These are phyloP conservation scores for Saccharum hybrid DNA, from an alignment of 202 grass and related monocot genomes.

Conservation along the genomic window DNA sequence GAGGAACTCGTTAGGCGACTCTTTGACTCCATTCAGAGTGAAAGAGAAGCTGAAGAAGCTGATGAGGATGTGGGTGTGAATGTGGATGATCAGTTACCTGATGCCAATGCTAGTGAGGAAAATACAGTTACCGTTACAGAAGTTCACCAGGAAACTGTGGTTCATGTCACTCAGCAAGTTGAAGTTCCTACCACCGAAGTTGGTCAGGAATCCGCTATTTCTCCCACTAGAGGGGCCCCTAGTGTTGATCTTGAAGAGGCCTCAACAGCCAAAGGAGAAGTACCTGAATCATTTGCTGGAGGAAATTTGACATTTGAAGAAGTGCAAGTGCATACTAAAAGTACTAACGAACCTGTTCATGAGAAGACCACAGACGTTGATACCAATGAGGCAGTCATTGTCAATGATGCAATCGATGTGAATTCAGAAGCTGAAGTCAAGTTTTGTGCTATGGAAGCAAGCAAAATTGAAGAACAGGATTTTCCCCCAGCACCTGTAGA, in stretches of 20 bases:
- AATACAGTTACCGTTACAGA: conserved; percentile 41
- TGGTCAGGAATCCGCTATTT: conserved; percentile 28
- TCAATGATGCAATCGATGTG: conserved; percentile 37
- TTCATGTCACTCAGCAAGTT: conserved; percentile 44
- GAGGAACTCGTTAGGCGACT: conserved; percentile 91
- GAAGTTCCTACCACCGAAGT: conserved; percentile 28
- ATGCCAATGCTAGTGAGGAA: conserved; percentile 36
- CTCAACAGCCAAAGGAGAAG: conserved; percentile 46
- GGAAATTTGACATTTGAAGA: conserved; percentile 35
- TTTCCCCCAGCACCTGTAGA: conserved; percentile 9
- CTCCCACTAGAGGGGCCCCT: not conserved
- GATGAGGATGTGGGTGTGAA: conserved; percentile 40
- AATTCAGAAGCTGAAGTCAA: conserved; percentile 47
- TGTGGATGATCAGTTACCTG: conserved; percentile 29
- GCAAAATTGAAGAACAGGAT: conserved; percentile 45
- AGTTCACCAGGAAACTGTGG: conserved; percentile 45
- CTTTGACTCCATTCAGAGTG: conserved; percentile 73
- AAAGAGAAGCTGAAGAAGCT: conserved; percentile 34
- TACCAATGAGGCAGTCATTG: conserved; percentile 43
- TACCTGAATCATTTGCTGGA: conserved; percentile 35
- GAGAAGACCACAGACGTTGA: conserved; percentile 37
- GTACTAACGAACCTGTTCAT: conserved; percentile 13
- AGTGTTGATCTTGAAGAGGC: conserved; percentile 44
- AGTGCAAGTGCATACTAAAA: conserved; percentile 33
- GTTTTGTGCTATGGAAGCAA: conserved; percentile 36